A percentile compares a stretch with the other conserved stretches of the same genome.
Conservation (phyloP, 495 filamentous ascomycete species). For the Penicillium verhagenii region DNA sequence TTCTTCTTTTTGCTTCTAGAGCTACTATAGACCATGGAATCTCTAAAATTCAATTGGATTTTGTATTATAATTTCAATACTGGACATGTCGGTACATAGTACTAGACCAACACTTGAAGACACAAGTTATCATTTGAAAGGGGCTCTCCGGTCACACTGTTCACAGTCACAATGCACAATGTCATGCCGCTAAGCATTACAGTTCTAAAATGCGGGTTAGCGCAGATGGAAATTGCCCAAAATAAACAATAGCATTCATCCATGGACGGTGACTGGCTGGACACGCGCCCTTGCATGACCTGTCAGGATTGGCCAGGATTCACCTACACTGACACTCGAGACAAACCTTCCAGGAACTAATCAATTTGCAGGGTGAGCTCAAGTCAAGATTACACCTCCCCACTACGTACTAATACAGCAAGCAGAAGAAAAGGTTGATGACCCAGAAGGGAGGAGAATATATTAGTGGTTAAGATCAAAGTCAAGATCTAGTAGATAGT, state of each 20-base stretch:
- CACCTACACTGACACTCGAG: too few species aligned
- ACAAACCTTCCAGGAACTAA: too few species aligned
- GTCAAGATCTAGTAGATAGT: neutral
- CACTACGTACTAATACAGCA: too few species aligned
- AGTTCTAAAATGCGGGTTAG: neutral
- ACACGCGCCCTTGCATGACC: neutral
- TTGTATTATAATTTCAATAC: too few species aligned
- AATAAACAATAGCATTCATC: neutral
- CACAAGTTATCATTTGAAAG: too few species aligned
- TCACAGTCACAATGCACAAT: neutral
- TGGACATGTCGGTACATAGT: too few species aligned
- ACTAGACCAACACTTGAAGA: neutral
- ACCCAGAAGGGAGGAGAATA: neutral
- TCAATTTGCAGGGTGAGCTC: too few species aligned
- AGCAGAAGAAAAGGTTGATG: too few species aligned
- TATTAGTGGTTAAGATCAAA: neutral
- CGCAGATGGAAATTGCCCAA: neutral
- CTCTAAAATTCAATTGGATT: neutral
- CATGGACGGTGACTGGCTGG: neutral
- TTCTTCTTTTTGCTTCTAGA: too few species aligned
- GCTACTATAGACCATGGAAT: neutral
- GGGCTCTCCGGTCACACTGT: neutral
- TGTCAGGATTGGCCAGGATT: too few species aligned
- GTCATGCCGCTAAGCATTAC: neutral
- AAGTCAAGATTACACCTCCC: too few species aligned